Evolutionary conservation across 1,284 basidiomycete species (phyloP), one percentile per base, ranked within the genome.

Genomic region (Flammula alnicola): DNA sequence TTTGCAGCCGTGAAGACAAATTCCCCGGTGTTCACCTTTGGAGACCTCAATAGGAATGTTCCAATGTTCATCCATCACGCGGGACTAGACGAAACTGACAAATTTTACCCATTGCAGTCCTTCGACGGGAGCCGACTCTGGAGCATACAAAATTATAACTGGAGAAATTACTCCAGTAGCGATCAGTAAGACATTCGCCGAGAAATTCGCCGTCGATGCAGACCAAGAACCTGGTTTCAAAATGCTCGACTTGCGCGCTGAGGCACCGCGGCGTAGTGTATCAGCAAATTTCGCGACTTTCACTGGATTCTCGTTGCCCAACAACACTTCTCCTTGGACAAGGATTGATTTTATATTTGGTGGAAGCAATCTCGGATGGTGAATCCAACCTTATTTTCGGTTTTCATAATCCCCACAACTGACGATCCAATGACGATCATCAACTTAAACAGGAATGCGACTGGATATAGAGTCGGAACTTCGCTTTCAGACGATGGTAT

Each of bases 311-410:
- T 66, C 64, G 10, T 57, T 59, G 9, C 73, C 75, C 2, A 64
- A 69, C 5, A 70, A 76, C 14, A 5, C 39, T 14, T 65, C 64
- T 1, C 50, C 59, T 4, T 79, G 72, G 68, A 60, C 59, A 16
- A 69, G 78, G 45, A 81, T 83, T 51, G 80, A 82, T 57, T 82
- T 81, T 56, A 65, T 81, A 1, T 77, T 79, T 52, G 80, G 78
- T 3, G 76, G 74, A 10, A 77, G 67, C 51, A 78, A 76, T 51
- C 58, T 67, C 2, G 69, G 71, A 40, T 82, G 80, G 79, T 80
- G 54, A 52, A 77, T 68, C n/a, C n/a, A n/a, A n/a, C n/a, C n/a
- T n/a, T n/a, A n/a, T n/a, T n/a, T n/a, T n/a, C n/a, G n/a, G n/a
- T n/a, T n/a, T n/a, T n/a, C n/a, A n/a, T n/a, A n/a, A 14, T 29